Evolutionary conservation across 495 filamentous ascomycete genomes (phyloP).

Genomic region (Cladorrhinum samala): DNA sequence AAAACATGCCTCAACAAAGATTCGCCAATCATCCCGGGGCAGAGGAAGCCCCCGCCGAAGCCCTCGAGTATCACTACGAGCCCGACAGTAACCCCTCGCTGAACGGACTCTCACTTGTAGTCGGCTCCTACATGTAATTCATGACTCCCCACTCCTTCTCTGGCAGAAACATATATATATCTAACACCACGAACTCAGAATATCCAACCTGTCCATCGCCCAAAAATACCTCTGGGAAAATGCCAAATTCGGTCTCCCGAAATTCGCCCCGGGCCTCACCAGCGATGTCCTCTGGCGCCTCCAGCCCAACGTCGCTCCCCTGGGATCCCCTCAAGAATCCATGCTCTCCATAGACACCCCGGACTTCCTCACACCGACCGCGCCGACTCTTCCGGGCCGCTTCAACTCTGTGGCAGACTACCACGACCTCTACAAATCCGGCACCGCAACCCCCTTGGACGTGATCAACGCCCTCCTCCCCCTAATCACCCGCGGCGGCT

Average conservation of each 20-base stretch:
- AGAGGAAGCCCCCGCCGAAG: slow-evolving; percentile 22
- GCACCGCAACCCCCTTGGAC: slow-evolving; percentile 60
- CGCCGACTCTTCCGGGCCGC: slow-evolving; percentile 34
- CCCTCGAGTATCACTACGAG: slow-evolving; percentile 17
- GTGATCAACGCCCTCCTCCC: slow-evolving; percentile 67
- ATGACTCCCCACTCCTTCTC: neutral
- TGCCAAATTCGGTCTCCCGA: slow-evolving; percentile 62
- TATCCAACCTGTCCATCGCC: slow-evolving; percentile 22
- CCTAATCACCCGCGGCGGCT: slow-evolving; percentile 58
- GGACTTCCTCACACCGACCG: slow-evolving; percentile 27
- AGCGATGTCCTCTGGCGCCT: slow-evolving; percentile 51
- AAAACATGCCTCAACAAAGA: neutral
- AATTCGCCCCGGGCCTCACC: slow-evolving; percentile 51
- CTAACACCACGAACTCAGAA: neutral
- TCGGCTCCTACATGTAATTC: slow-evolving; percentile 26
- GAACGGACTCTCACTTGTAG: slow-evolving; percentile 23
- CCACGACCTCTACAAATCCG: slow-evolving; percentile 61
- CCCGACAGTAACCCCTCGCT: slow-evolving; percentile 29
- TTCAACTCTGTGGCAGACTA: slow-evolving; percentile 75
- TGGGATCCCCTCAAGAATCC: slow-evolving; percentile 27
- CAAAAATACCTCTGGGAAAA: slow-evolving; percentile 55
- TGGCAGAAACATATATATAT: neutral
- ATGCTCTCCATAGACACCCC: slow-evolving; percentile 28
- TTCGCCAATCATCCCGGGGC: slow-evolving; percentile 32
- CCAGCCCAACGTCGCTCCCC: slow-evolving; percentile 76